Conservation (phyloP, 2,329 filamentous ascomycete genomes). For the Fulvia fulva region DNA sequence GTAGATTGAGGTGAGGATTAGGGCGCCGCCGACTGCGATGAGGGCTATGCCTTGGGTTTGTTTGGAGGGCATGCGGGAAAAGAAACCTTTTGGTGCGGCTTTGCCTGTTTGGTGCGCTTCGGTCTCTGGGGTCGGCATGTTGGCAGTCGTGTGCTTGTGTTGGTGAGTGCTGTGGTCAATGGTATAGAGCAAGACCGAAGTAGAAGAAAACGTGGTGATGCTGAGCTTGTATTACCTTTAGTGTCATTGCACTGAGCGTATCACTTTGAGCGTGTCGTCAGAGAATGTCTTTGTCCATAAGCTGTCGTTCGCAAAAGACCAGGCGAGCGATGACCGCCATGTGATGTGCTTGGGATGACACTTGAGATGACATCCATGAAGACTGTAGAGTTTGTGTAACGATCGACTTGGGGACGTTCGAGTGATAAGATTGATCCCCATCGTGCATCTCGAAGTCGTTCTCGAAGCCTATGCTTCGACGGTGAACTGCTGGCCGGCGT, state of each 20-base stretch:
- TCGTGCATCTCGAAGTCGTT: too few relatives aligned
- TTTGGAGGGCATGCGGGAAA: neutral
- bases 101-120: neutral
- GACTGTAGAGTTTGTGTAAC: too few relatives aligned
- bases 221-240: too few relatives aligned
- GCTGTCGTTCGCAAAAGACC: neutral
- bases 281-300: neutral
- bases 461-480: too few relatives aligned
- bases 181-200: too few relatives aligned
- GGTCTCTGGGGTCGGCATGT: neutral
- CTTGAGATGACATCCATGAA: neutral
- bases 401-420: too few relatives aligned
- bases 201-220: too few relatives aligned
- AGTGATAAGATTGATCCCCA: too few relatives aligned
- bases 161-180: neutral
- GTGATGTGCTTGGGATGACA: neutral
- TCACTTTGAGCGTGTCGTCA: neutral
- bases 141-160: neutral
- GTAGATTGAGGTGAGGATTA: neutral
- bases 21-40: neutral
- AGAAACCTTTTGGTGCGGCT: neutral
- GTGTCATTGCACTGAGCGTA: neutral
- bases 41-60: neutral
- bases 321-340: neutral
- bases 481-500: too few relatives aligned